Evolutionary conservation across 129 eudicot species (phyloP), one percentile per base, ranked within the genome.

Genomic region (Artemisia annua): DNA sequence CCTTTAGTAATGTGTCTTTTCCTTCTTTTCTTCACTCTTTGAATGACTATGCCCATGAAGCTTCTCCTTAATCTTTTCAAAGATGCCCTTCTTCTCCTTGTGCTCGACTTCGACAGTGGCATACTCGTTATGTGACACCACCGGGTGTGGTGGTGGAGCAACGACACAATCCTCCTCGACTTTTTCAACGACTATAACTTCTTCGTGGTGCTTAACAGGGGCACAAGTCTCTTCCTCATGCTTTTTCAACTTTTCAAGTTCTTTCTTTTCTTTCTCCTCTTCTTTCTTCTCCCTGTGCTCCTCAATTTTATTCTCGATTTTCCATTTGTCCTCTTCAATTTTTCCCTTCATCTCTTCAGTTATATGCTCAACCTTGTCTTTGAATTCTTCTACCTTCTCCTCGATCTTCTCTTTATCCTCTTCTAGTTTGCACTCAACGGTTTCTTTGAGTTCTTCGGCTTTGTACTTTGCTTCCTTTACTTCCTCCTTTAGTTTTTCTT

Each of bases 61-160:
- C 67, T 78, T 78, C 15, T 78, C 78, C 59, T 78, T 78, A 46
- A 78, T 78, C 72, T 78, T 78, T 55, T 72, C 82, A 18, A 78
- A 78, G 46, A 78, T 78, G 15, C 82, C 82, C 48, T 71, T 78
- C 54, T 78, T 71, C 61, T 78, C 82, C 73, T 71, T 78, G 28
- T 78, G 82, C 48, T 78, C 78, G 48, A 54, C 82, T 71, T 71
- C 78, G 15, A 48, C 73, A 5, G 72, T 24, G 14, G 22, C 43
- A 3, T 78, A 57, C 24, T 78, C 73, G 10, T 64, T 65, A 26
- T 71, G 54, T 11, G 67, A 74, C 50, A 24, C 82, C 17, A 46
- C 63, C 2, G 69, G 78, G 28, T 67, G 73, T 64, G 73, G 53
- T 63, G 77, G 73, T 55, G 78, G 68, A 44, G 77, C 73, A 11